Evolutionary conservation across 1,284 basidiomycete species (phyloP).

Genomic region (Cutaneotrichosporon cavernicola): DNA sequence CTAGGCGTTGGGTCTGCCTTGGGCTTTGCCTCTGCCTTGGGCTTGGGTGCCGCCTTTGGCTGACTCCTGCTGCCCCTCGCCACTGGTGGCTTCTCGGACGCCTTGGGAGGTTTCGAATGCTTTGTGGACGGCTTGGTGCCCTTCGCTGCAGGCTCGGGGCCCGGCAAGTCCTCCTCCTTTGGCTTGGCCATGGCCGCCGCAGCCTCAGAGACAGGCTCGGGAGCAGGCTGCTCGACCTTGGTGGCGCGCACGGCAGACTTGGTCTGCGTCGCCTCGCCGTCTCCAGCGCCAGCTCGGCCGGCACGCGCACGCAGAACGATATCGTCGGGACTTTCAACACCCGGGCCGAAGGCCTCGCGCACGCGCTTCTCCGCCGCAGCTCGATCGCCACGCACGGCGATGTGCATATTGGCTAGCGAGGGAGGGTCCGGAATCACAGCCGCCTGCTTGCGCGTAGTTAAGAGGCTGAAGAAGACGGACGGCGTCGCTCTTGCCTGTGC

Average conservation of each 20-base stretch:
- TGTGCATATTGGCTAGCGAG: constrained; percentile 32
- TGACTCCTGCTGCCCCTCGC: not conserved
- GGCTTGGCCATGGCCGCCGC: constrained; percentile 4
- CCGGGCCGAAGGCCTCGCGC: constrained; percentile 37
- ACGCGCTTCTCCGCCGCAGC: constrained; percentile 34
- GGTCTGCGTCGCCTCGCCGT: constrained; percentile 22
- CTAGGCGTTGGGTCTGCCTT: constrained; percentile 8
- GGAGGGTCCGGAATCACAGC: constrained; percentile 18
- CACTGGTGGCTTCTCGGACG: not conserved
- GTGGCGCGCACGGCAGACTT: constrained; percentile 19
- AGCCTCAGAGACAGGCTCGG: constrained; percentile 10
- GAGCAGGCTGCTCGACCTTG: constrained; percentile 12
- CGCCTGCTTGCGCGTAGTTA: constrained; percentile 34
- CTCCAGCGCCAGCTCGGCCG: constrained; percentile 52
- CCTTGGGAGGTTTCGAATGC: constrained; percentile 1
- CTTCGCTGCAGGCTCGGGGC: not conserved
- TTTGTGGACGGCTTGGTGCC: not conserved
- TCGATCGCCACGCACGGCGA: constrained; percentile 35
- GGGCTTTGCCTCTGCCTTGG: not conserved
- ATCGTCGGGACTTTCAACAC: constrained; percentile 58
- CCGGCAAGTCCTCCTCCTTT: constrained; percentile 3
- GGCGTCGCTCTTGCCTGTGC: constrained; percentile 15
- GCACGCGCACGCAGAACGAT: constrained; percentile 55
- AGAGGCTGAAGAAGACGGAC: constrained; percentile 47
- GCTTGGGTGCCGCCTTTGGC: not conserved